These are phyloP conservation scores for Dianthus caryophyllus DNA, from an alignment of 148 eudicot genomes.

Conservation along the genomic window DNA sequence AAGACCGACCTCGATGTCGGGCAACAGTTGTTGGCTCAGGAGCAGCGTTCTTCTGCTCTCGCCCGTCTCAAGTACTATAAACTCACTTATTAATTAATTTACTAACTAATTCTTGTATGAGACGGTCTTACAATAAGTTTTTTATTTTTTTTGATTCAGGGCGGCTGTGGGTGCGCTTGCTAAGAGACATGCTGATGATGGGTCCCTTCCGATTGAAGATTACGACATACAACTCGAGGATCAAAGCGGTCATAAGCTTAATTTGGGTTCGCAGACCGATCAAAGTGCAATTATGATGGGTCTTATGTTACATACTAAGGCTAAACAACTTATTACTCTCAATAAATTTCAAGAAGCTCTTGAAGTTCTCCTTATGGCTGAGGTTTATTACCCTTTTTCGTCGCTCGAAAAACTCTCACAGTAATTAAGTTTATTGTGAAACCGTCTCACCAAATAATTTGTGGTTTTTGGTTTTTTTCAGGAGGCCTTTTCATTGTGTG, in stretches of 20 bases:
- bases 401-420: too few relatives aligned
- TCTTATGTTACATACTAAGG: constrained; percentile 84
- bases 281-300: constrained; percentile 95
- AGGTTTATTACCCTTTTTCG: constrained; percentile 34
- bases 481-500: constrained; percentile 89
- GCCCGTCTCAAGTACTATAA: constrained; percentile 55
- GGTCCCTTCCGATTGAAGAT: constrained; percentile 76
- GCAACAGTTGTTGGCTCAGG: constrained; percentile 56
- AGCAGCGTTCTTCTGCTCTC: constrained; percentile 54
- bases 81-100: background rate
- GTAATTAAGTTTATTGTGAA: too few relatives aligned
- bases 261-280: constrained; percentile 80
- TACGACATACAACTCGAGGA: constrained; percentile 84
- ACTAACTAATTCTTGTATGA: too few relatives aligned
- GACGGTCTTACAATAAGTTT: too few relatives aligned
- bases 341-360: constrained; percentile 68
- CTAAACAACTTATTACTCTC: constrained; percentile 48
- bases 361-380: constrained; percentile 89
- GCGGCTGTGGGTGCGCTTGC: constrained; percentile 69
- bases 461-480: constrained; percentile 24
- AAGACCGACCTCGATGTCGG: constrained; percentile 43
- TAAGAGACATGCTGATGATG: constrained; percentile 81
- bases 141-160: constrained; percentile 31
- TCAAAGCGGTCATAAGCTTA: constrained; percentile 71
- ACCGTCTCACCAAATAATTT: too few relatives aligned